Evolutionary conservation across 768 basidiomycete genomes (phyloP), one percentile per base, ranked within the genome.

Genomic region (Jaapia argillacea): DNA sequence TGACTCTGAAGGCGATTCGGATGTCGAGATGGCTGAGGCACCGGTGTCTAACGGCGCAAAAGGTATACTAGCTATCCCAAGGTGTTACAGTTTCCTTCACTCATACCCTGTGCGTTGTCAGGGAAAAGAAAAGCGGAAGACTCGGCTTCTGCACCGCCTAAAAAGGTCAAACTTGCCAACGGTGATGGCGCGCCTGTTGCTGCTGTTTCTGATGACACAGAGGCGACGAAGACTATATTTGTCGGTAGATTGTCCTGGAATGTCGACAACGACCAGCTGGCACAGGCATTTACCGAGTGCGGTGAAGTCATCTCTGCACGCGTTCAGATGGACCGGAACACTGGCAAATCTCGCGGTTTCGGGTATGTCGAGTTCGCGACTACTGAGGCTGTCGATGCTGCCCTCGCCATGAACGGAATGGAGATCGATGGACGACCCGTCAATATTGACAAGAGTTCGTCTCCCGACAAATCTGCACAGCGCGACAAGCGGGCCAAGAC

Each of bases 191-290:
- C 67, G 16, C 54, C 71, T n/a, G 63, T 62, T 24, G 61, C 62
- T 13, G 58, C 60, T 18, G 68, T 67, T 33, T 44, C 54, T 4
- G 55, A 51, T 23, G 65, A 51, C 39, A 58, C 58, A 1, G 72
- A 75, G 50, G 72, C 79, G 45, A 68, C 69, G 13, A 81, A 71
- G 54, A 81, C 84, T 28, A 74, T 97, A 53, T 98, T 93, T 57
- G 90, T 99, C 51, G 94, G 94, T 43, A 75, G 77, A 46, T 74
- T 99, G 36, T 93, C 90, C 10, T 99, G 93, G 93, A 88, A 86
- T 60, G 85, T 98, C 49, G 94, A 97, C 69, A 85, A 89, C 59
- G 94, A 97, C 63, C 87, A 90, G 73, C 80, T 98, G 48, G 78
- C 83, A 40, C 74, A 81, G 60, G 94, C 97, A 62, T 97, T 99